Evolutionary conservation across 371 early-diverging fungal genomes (phyloP).

Genomic region (Mortierella polycephala): DNA sequence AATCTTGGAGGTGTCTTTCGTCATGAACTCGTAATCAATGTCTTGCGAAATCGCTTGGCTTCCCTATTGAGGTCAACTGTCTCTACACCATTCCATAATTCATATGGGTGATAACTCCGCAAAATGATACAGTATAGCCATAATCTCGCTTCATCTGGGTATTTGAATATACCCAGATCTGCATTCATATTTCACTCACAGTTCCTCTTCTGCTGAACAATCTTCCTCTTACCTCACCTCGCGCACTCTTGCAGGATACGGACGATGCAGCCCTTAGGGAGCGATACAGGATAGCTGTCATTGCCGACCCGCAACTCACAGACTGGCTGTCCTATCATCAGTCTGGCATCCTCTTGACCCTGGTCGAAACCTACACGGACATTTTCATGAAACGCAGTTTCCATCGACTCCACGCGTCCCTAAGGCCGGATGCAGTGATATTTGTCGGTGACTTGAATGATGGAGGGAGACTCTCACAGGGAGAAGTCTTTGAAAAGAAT

Average conservation of each 20-base stretch:
- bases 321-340: constrained; percentile 86
- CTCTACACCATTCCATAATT: too few relatives aligned
- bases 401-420: constrained; percentile 58
- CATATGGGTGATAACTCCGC: too few relatives aligned
- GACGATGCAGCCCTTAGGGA: constrained; percentile 1
- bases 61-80: too few relatives aligned
- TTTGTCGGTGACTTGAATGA: constrained; percentile 93
- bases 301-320: constrained; percentile 95
- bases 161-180: too few relatives aligned
- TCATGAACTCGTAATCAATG: too few relatives aligned
- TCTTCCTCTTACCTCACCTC: not conserved
- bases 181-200: not conserved
- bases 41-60: too few relatives aligned
- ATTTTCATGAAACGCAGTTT: constrained; percentile 88
- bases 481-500: constrained; percentile 57
- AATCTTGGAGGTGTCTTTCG: too few relatives aligned
- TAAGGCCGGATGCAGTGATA: constrained; percentile 73
- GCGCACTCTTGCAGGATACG: constrained; percentile 2
- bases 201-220: not conserved
- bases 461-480: constrained; percentile 85
- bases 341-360: constrained; percentile 44
- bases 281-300: constrained; percentile 60
- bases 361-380: constrained; percentile 84
- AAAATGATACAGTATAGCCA: too few relatives aligned
- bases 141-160: too few relatives aligned